These are phyloP conservation scores for Ogataea methanolica DNA, from an alignment of 805 yeast genomes.

Conservation along the genomic window DNA sequence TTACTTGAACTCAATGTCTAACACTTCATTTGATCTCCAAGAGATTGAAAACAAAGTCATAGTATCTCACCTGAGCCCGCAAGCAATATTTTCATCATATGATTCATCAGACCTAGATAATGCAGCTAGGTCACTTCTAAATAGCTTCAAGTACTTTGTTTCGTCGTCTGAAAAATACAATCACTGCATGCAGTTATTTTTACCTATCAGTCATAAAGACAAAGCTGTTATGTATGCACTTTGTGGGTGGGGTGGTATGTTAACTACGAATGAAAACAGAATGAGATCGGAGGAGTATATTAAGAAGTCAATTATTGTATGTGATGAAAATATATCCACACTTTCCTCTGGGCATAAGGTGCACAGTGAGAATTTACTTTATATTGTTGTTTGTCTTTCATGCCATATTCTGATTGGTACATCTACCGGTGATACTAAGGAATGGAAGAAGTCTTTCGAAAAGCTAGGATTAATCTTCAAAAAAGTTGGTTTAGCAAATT, in stretches of 20 bases:
- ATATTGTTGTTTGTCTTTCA: slow-evolving; percentile 13
- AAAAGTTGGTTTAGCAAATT: slow-evolving; percentile 10
- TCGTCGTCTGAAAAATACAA: slow-evolving; percentile 8
- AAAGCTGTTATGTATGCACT: slow-evolving; percentile 9
- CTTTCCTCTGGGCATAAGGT: background rate
- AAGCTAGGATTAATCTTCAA: slow-evolving; percentile 8
- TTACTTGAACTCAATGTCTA: no score
- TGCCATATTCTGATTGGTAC: slow-evolving; percentile 17
- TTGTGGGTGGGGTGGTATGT: slow-evolving; percentile 14
- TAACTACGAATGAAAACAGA: slow-evolving; percentile 5
- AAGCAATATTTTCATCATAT: background rate
- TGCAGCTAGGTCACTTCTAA: slow-evolving; percentile 6
- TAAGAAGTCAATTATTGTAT: slow-evolving; percentile 3
- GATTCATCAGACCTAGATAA: slow-evolving; percentile 2
- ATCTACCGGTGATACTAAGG: slow-evolving; percentile 13
- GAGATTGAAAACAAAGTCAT: no score
- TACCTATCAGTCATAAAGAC: slow-evolving; percentile 8
- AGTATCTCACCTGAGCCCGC: background rate
- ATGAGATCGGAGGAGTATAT: slow-evolving; percentile 4
- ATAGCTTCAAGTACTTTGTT: slow-evolving; percentile 1
- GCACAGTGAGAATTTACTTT: slow-evolving; percentile 7
- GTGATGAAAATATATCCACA: slow-evolving; percentile 1
- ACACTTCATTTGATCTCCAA: no score
- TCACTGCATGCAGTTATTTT: slow-evolving; percentile 5
- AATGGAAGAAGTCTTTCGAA: slow-evolving; percentile 19